A percentile compares a stretch with the other conserved stretches of the same genome.
phyloP scores from a whole-genome alignment of 352 stramenopile species.

The Globisporangium spiculum region DNA sequence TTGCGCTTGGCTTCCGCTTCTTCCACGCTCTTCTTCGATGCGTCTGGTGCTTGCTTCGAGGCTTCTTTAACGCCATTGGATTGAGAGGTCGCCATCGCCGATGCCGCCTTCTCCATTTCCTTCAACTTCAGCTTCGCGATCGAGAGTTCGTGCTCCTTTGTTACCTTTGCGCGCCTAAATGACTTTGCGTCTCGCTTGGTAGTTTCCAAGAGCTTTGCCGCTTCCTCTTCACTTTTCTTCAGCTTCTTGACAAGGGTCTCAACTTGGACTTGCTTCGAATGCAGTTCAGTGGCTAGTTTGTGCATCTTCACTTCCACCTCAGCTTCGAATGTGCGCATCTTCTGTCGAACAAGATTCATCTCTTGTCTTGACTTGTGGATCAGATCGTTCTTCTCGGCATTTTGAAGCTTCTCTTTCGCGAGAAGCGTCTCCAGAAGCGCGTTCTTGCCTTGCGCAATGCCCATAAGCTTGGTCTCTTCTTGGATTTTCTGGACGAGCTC shows the following conservation, averaged over 20 bases:
- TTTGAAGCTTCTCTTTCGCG: constrained; percentile 51
- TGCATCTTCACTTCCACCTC: constrained; percentile 65
- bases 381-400: constrained; percentile 53
- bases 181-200: constrained; percentile 53
- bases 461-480: constrained; percentile 61
- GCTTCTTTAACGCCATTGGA: constrained; percentile 27
- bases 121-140: constrained; percentile 58
- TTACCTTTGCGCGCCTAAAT: constrained; percentile 44
- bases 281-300: constrained; percentile 47
- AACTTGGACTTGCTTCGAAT: constrained; percentile 59
- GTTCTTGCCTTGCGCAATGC: constrained; percentile 59
- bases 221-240: constrained; percentile 53
- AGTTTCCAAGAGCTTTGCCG: constrained; percentile 35
- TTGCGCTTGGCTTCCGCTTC: constrained; percentile 31
- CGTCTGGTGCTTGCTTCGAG: constrained; percentile 3
- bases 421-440: constrained; percentile 58
- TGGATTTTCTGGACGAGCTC: constrained; percentile 59
- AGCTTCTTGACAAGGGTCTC: constrained; percentile 52
- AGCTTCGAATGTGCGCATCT: constrained; percentile 49
- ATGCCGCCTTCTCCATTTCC: constrained; percentile 51
- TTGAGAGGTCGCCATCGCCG: constrained; percentile 4
- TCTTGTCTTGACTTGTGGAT: constrained; percentile 58
- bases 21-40: constrained; percentile 13
- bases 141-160: constrained; percentile 63
- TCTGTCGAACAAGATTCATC: constrained; percentile 46